These are phyloP conservation scores for Phlyctochytrium arcticum DNA, from an alignment of 192 early-diverging fungal genomes.

Conservation along the genomic window DNA sequence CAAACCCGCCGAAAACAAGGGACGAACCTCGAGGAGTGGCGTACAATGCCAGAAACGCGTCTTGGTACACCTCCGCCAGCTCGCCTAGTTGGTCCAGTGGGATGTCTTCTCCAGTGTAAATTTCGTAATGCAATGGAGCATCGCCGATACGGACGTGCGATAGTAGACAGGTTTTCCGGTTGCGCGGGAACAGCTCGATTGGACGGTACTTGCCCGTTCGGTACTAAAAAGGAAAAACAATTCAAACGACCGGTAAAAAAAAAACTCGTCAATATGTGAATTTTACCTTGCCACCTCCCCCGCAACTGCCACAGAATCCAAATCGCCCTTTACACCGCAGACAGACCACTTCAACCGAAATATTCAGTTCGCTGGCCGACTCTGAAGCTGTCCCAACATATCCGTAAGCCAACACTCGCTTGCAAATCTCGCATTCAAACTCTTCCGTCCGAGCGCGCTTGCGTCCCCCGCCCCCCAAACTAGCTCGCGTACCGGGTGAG, in stretches of 20 bases:
- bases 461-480: background rate
- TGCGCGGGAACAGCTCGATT: conserved; percentile 33
- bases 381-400: background rate
- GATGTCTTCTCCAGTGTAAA: conserved; percentile 8
- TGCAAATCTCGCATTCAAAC: conserved; percentile 30
- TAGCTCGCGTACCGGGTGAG: too few relatives aligned
- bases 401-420: conserved; percentile 1
- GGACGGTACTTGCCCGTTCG: conserved; percentile 45
- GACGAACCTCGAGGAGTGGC: conserved; percentile 20
- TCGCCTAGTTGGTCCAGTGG: background rate
- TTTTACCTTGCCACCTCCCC: conserved; percentile 18
- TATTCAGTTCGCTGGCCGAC: background rate
- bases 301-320: conserved; percentile 11
- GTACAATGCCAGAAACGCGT: conserved; percentile 23
- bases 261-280: conserved; percentile 20
- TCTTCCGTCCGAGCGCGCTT: background rate
- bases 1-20: background rate
- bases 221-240: conserved; percentile 33
- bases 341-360: conserved; percentile 14
- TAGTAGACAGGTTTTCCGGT: conserved; percentile 37
- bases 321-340: conserved; percentile 15
- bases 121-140: conserved; percentile 11
- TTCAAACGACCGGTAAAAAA: conserved; percentile 41
- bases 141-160: conserved; percentile 40
- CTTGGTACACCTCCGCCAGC: conserved; percentile 3